Conservation (phyloP, 768 basidiomycete species). For the Xerocomellus chrysenteron region DNA sequence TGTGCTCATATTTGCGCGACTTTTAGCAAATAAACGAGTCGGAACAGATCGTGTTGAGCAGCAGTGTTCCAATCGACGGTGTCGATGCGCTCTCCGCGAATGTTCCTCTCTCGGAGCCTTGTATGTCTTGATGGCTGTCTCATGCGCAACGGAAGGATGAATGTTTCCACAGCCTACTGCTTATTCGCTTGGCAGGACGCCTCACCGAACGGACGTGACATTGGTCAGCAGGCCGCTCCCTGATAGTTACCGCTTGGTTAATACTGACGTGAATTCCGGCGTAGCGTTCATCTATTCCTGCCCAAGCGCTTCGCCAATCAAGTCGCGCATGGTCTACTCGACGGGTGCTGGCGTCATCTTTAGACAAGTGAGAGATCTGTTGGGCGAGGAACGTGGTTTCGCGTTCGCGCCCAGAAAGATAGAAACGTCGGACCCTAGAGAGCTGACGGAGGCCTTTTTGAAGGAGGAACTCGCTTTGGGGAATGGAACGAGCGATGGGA, state of each 20-base stretch:
- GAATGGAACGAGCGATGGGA: constrained; percentile 3
- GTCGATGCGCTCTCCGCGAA: constrained; percentile 45
- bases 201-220: constrained; percentile 48
- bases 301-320: constrained; percentile 76
- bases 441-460: constrained; percentile 66
- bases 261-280: constrained; percentile 4
- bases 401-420: constrained; percentile 58
- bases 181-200: constrained; percentile 65
- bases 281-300: constrained; percentile 92
- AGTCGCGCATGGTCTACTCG: constrained; percentile 88
- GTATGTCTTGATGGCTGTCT: constrained; percentile 26
- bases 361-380: constrained; percentile 52
- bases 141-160: neutral
- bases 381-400: constrained; percentile 42
- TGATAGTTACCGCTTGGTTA: neutral
- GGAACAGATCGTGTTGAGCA: constrained; percentile 57
- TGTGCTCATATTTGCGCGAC: neutral
- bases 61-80: constrained; percentile 38
- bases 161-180: constrained; percentile 45
- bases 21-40: constrained; percentile 67
- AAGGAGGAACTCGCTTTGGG: constrained; percentile 52
- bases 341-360: constrained; percentile 61
- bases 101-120: constrained; percentile 60
- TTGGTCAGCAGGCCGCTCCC: constrained; percentile 44
- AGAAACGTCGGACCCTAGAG: constrained; percentile 78